phyloP scores from a whole-genome alignment of 805 yeast genomes.

The Saccharomycopsis sp. region DNA sequence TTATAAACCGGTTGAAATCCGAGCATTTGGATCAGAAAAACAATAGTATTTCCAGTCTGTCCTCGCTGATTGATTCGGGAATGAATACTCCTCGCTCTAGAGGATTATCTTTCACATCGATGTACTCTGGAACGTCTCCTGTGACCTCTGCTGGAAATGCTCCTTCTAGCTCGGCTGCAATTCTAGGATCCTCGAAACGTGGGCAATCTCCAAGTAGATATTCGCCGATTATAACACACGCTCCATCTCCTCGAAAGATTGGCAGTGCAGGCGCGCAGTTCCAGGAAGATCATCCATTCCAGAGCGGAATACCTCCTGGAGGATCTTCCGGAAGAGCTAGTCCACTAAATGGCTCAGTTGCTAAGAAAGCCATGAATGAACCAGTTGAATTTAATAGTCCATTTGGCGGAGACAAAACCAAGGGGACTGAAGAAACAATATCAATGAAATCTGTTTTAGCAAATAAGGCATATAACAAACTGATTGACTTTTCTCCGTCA shows the following conservation, averaged over 20 bases:
- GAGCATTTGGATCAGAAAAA: constrained; percentile 63
- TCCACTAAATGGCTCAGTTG: constrained; percentile 24
- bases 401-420: not conserved
- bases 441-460: constrained; percentile 2
- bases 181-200: not conserved
- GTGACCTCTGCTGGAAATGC: not conserved
- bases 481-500: constrained; percentile 39
- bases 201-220: not conserved
- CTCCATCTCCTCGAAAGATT: not conserved
- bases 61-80: constrained; percentile 40
- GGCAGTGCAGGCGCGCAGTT: not conserved
- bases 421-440: not conserved
- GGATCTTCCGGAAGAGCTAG: constrained; percentile 31
- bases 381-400: not conserved
- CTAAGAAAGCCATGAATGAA: not conserved
- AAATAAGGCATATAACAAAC: constrained; percentile 3
- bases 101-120: constrained; percentile 30
- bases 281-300: not conserved
- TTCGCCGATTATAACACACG: not conserved
- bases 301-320: not conserved
- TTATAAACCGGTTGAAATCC: constrained; percentile 74
- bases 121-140: not conserved
- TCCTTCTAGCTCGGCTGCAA: not conserved
- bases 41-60: constrained; percentile 33
- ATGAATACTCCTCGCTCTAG: constrained; percentile 29